Conservation (phyloP, 768 basidiomycete genomes). For the Boletus barrowsii region DNA sequence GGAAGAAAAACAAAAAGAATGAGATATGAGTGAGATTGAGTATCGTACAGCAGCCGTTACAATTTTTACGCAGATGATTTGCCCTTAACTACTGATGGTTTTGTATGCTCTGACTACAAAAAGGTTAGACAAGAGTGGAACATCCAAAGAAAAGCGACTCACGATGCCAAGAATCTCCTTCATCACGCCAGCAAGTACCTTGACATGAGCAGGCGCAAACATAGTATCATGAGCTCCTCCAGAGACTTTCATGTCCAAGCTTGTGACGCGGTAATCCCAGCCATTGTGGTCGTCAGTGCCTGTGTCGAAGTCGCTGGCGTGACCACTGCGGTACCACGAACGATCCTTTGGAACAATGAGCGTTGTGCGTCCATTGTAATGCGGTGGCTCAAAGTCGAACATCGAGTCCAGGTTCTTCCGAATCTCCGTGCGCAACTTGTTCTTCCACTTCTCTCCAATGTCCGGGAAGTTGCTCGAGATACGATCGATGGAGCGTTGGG, state of each 20-base stretch:
- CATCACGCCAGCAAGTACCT: constrained; percentile 26
- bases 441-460: constrained; percentile 32
- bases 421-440: constrained; percentile 28
- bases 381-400: constrained; percentile 31
- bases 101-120: not conserved
- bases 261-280: constrained; percentile 27
- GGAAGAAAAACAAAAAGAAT: not conserved
- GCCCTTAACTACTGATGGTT: not conserved
- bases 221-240: constrained; percentile 30
- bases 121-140: constrained; percentile 1
- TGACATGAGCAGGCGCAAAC: constrained; percentile 32
- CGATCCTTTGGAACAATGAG: constrained; percentile 31
- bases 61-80: constrained; percentile 1
- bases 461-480: constrained; percentile 32
- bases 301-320: constrained; percentile 29
- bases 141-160: not conserved
- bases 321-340: constrained; percentile 31
- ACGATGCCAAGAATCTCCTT: constrained; percentile 17
- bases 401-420: constrained; percentile 33
- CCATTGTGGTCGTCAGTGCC: constrained; percentile 31
- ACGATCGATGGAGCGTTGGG: constrained; percentile 28
- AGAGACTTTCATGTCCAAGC: constrained; percentile 27
- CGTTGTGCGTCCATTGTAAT: constrained; percentile 22
- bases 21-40: not conserved
- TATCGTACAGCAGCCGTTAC: not conserved